These are phyloP conservation scores for Fusarium sp. DNA, from an alignment of 2,329 filamentous ascomycete genomes.

Conservation along the genomic window DNA sequence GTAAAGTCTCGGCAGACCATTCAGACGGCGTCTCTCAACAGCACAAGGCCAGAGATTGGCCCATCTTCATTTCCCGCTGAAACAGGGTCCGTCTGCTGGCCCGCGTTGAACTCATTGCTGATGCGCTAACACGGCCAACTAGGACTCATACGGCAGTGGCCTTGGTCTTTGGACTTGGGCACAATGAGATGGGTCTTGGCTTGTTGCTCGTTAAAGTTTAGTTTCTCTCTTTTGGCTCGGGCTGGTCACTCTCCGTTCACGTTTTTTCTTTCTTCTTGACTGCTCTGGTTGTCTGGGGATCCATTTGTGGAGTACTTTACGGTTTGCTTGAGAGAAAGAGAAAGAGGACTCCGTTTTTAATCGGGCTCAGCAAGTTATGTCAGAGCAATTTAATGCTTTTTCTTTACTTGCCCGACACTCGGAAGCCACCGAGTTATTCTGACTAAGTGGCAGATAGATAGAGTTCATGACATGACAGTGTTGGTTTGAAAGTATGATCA, in stretches of 20 bases:
- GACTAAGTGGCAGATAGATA: conserved; percentile 16
- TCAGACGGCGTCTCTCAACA: conserved; percentile 23
- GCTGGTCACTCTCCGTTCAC: conserved; percentile 28
- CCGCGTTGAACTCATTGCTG: conserved; percentile 33
- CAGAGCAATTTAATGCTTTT: background rate
- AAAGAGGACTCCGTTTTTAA: too few species aligned
- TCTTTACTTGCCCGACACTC: background rate
- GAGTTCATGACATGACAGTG: conserved; percentile 22
- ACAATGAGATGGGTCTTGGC: conserved; percentile 2
- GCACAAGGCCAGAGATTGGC: conserved; percentile 46
- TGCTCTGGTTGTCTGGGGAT: conserved; percentile 11
- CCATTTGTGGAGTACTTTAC: conserved; percentile 8
- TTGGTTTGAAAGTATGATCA: conserved; percentile 11
- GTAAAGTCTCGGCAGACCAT: conserved; percentile 42
- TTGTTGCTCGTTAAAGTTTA: conserved; percentile 6
- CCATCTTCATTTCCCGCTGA: conserved; percentile 50
- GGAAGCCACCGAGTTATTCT: background rate
- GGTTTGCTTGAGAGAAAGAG: conserved; percentile 4
- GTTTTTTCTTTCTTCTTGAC: background rate
- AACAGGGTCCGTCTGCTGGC: conserved; percentile 49
- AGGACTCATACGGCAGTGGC: conserved; percentile 28
- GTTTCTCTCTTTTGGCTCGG: conserved; percentile 21
- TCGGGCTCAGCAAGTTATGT: background rate
- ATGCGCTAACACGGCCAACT: conserved; percentile 10
- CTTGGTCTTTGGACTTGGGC: background rate